These are phyloP conservation scores for Rhexocercosporidium sp. DNA, from an alignment of 2,329 filamentous ascomycete species.

Conservation along the genomic window DNA sequence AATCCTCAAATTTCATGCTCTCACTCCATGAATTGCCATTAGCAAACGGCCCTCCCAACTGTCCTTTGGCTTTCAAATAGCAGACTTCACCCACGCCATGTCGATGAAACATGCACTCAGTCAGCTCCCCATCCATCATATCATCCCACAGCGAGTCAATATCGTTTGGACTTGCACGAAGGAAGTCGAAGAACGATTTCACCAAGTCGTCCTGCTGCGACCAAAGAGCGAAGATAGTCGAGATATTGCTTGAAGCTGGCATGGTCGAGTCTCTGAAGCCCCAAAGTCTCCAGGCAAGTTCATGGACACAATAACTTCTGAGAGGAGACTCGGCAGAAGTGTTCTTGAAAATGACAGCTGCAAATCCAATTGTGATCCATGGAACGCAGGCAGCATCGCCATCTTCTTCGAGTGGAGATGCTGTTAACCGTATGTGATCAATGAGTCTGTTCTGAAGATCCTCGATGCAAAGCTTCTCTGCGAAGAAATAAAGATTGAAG, in stretches of 20 bases:
- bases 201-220: not conserved
- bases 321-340: not conserved
- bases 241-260: not conserved
- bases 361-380: not conserved
- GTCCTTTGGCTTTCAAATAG: not conserved
- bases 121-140: no score
- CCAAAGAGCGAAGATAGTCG: not conserved
- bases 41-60: no score
- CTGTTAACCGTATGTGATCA: not conserved
- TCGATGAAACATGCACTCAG: not conserved
- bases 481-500: conserved; percentile 3
- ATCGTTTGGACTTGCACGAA: not conserved
- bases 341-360: not conserved
- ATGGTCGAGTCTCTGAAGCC: not conserved
- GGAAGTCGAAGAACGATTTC: not conserved
- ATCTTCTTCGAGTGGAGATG: not conserved
- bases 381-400: not conserved
- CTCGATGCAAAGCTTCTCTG: conserved; percentile 5
- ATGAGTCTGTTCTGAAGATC: conserved; percentile 8
- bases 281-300: not conserved
- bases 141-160: not conserved
- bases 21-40: not conserved
- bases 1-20: not conserved
- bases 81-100: not conserved
- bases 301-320: not conserved